Evolutionary conservation across 257 asterid species (phyloP).

Genomic region (Gardenia jasminoides): DNA sequence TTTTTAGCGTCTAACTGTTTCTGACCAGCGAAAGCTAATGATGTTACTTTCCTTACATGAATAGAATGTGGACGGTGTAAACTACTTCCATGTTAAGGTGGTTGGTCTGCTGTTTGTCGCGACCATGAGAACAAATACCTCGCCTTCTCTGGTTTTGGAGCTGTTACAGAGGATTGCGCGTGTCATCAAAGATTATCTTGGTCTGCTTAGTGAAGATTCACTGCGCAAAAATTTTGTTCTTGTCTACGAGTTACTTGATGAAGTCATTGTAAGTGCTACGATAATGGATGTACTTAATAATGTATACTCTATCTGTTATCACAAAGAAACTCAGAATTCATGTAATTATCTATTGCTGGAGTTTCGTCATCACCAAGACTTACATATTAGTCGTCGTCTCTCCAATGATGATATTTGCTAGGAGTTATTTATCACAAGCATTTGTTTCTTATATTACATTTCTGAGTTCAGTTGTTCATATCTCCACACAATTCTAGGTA

Average conservation of each 20-base stretch:
- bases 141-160: constrained; percentile 96
- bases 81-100: constrained; percentile 95
- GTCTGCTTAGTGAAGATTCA: constrained; percentile 92
- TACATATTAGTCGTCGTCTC: not conserved
- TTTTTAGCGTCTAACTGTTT: not conserved
- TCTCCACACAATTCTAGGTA: not conserved
- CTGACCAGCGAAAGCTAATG: constrained; percentile 13
- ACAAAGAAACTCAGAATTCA: not conserved
- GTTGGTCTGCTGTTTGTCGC: constrained; percentile 96
- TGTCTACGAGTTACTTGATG: constrained; percentile 96
- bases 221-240: constrained; percentile 93
- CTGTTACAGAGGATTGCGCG: constrained; percentile 98
- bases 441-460: not conserved
- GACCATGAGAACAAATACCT: constrained; percentile 74
- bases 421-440: not conserved
- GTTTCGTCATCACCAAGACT: not conserved
- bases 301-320: not conserved
- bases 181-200: constrained; percentile 95
- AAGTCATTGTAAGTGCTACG: constrained; percentile 78
- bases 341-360: not conserved
- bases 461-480: not conserved
- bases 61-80: constrained; percentile 94
- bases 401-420: not conserved
- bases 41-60: constrained; percentile 21
- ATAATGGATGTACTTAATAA: not conserved